Base-by-base conservation (phyloP, 2,329 filamentous ascomycete genomes). In the Trichothecium roseum region DNA sequence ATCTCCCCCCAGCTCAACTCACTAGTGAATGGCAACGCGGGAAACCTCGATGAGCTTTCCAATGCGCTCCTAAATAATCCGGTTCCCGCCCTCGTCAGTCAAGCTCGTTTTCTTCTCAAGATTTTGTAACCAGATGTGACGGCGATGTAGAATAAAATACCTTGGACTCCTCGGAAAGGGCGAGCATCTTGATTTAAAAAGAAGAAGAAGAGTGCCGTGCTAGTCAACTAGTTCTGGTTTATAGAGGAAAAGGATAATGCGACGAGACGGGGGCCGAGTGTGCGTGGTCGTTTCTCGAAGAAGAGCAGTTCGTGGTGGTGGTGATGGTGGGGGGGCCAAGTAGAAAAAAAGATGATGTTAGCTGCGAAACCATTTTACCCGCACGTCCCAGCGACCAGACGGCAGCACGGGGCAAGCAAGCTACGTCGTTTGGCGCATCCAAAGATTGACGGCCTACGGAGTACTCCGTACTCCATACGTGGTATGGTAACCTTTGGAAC, bases 141-240 rank as follows among this genome's bases (percentile, higher is more conserved):
- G 17, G 8, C 22, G 24, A 37, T n/a, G n/a, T n/a, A n/a, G n/a
- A n/a, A n/a, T n/a, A n/a, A n/a, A 55, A 46, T 57, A 94, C 89
- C 82, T 96, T 96, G 56, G 88, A 87, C 69, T 98, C 91, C 66
- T 98, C 91, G 35, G 91, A 96, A 47, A 96, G 80, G 53, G 68
- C 56, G 44, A 77, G 70, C 72, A 77, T 76, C 36, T 49, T 70
- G 58, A 44, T 50, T 37, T 28, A 30, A 34, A 27, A 34, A 18
- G 18, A n/a, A 22, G n/a, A 14, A 26, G 13, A 5, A 18, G 8
- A 32, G n/a, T n/a, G n/a, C n/a, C n/a, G n/a, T n/a, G n/a, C n/a
- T n/a, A n/a, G n/a, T n/a, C n/a, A n/a, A n/a, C n/a, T n/a, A n/a
- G n/a, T 32, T 20, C 20, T 13, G 8, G 8, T 14, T 24, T 12